A percentile compares a stretch with the other conserved stretches of the same genome.
Conservation (phyloP, 768 basidiomycete species). For the Lentinula guzmanii region DNA sequence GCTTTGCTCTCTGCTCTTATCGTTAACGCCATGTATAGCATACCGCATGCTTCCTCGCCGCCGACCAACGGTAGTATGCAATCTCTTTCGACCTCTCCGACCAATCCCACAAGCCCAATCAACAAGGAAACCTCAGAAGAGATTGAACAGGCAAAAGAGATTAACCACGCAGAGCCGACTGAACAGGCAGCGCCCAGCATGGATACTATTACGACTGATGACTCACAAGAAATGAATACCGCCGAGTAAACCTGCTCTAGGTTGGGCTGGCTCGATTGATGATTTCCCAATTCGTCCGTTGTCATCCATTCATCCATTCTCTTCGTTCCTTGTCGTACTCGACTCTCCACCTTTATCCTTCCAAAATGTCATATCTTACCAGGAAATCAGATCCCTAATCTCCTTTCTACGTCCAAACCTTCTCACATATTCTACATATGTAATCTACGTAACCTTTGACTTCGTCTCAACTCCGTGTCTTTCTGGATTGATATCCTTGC, state of each 20-base stretch:
- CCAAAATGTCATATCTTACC: not conserved
- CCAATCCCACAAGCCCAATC: conserved; percentile 57
- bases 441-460: not conserved
- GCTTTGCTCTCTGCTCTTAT: not conserved
- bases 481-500: not conserved
- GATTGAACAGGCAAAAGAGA: not conserved
- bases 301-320: not conserved
- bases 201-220: not conserved
- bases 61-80: conserved; percentile 44
- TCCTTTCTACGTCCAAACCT: not conserved
- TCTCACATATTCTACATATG: not conserved
- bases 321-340: not conserved
- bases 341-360: not conserved
- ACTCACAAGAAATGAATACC: not conserved
- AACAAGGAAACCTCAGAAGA: conserved; percentile 16
- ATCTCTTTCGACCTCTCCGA: conserved; percentile 66
- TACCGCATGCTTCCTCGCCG: conserved; percentile 84
- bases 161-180: not conserved
- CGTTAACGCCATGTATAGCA: conserved; percentile 38
- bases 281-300: not conserved
- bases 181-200: not conserved
- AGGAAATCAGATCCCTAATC: not conserved
- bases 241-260: not conserved
- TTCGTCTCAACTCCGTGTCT: not conserved
- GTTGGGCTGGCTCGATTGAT: not conserved